Base-by-base conservation (phyloP, 805 yeast genomes). In the Metschnikowia continentalis region DNA sequence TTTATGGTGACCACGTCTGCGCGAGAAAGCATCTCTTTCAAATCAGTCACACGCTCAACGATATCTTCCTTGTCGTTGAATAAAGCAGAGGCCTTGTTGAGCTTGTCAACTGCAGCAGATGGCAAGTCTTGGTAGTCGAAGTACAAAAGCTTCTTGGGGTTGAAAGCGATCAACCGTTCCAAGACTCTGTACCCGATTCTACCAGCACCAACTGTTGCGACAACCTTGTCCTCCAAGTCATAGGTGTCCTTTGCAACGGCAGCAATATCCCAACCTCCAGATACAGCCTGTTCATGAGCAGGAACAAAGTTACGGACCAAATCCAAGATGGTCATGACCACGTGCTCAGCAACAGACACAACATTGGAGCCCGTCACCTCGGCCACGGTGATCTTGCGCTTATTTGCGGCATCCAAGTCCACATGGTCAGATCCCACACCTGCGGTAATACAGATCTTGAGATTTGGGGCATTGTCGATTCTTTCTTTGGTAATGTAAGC, bases 331-430 rank as follows among this genome's bases (percentile, higher is more conserved):
- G 88, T 82, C 85, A 87, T 81, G 45, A 86, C 66, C 42, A 80
- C 91, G 62, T 87, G 92, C 69, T 86, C 94, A 14, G 94, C 92
- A 43, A 87, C 94, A 14, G 90, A 83, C 20, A 77, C 79, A 45
- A 86, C 90, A 65, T 87, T 87, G 48, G 90, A 84, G 6, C 94
- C 92, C 26, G 95, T 87, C 49, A 87, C 94, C 70, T 87, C 94
- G 46, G 82, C 73, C 17, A 87, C 94, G 15, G 86, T 76, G 61
- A 87, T 80, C 54, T 80, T 78, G 53, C 73, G 72, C 56, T 79
- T 82, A 58, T 82, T 80, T 56, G 88, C 83, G 59, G 86, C 86
- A 58, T 77, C 77, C 60, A 87, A 75, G 62, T 86, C 92, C 55
- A 86, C 76, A 68, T 87, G 94, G 65, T 87, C 94, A 19, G 90